These are phyloP conservation scores for Umbelopsis vinacea DNA, from an alignment of 192 early-diverging fungal species.

Conservation along the genomic window DNA sequence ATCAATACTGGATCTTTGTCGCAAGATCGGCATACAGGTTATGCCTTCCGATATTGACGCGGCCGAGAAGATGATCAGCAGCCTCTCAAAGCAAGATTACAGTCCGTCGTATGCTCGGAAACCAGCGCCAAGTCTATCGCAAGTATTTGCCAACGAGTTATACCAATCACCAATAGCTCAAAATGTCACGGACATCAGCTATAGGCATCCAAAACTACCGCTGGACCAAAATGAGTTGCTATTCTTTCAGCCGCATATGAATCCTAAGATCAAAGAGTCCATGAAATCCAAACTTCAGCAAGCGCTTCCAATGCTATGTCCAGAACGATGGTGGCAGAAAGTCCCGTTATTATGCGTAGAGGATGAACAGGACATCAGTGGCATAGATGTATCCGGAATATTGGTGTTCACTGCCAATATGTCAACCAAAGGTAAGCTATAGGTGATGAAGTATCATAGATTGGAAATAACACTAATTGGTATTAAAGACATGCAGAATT, in stretches of 20 bases:
- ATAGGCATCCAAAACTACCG: neutral
- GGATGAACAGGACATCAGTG: neutral
- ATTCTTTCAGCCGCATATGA: slow-evolving; percentile 8
- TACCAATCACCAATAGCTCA: neutral
- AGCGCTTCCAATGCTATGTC: neutral
- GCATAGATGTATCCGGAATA: slow-evolving; percentile 4
- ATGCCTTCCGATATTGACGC: slow-evolving; percentile 11
- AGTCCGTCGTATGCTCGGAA: neutral
- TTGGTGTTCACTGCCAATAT: neutral
- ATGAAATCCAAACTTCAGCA: neutral
- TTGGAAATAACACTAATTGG: neutral
- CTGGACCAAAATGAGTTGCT: neutral
- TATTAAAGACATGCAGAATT: neutral
- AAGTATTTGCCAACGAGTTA: slow-evolving; percentile 6
- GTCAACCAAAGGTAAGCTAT: slow-evolving; percentile 4
- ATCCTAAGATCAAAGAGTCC: neutral
- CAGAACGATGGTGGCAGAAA: slow-evolving; percentile 3
- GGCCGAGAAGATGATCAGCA: neutral
- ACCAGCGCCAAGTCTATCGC: neutral
- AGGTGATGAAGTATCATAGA: neutral
- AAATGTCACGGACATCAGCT: neutral
- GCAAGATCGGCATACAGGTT: slow-evolving; percentile 8
- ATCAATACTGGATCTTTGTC: neutral
- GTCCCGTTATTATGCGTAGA: neutral
- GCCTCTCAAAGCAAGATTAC: neutral